A percentile compares a stretch with the other conserved stretches of the same genome.
phyloP scores from a whole-genome alignment of 305 asterid genomes.

The Nicotiana rustica region DNA sequence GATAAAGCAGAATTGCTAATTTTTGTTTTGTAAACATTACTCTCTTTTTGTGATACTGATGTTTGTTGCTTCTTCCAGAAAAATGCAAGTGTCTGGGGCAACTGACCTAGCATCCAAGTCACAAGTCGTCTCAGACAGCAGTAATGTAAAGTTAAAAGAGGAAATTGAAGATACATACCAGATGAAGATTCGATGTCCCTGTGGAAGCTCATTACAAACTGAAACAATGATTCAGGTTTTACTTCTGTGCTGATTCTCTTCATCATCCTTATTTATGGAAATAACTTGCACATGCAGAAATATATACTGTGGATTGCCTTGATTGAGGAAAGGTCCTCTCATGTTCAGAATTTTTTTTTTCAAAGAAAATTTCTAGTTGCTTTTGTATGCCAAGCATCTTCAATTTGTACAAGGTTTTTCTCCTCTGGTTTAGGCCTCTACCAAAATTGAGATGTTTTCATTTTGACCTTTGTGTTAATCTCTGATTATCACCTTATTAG shows the following conservation, averaged over 20 bases:
- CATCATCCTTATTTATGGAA: conserved; percentile 19
- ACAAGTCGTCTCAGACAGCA: conserved; percentile 69
- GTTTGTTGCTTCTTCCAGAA: conserved; percentile 58
- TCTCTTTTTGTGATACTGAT: neutral
- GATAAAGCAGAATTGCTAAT: neutral
- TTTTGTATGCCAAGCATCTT: conserved; percentile 28
- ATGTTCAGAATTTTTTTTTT: neutral
- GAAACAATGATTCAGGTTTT: conserved; percentile 85
- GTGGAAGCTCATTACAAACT: conserved; percentile 72
- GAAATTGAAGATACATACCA: conserved; percentile 69
- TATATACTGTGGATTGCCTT: conserved; percentile 4
- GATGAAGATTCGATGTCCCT: conserved; percentile 79
- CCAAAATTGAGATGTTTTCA: conserved; percentile 11
- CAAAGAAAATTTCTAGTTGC: conserved; percentile 19
- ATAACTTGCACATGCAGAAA: neutral
- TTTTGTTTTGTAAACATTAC: conserved; percentile 17
- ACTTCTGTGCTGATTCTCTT: conserved; percentile 29
- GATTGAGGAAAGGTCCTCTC: conserved; percentile 17
- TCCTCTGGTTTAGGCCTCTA: neutral
- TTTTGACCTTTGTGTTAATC: conserved; percentile 8
- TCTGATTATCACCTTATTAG: neutral
- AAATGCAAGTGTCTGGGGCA: conserved; percentile 86
- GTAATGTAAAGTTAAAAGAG: conserved; percentile 60
- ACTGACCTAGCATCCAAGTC: conserved; percentile 80
- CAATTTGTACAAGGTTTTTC: conserved; percentile 15